Base-by-base conservation (phyloP, 2,329 filamentous ascomycete genomes). In the Fusarium sambucinum region DNA sequence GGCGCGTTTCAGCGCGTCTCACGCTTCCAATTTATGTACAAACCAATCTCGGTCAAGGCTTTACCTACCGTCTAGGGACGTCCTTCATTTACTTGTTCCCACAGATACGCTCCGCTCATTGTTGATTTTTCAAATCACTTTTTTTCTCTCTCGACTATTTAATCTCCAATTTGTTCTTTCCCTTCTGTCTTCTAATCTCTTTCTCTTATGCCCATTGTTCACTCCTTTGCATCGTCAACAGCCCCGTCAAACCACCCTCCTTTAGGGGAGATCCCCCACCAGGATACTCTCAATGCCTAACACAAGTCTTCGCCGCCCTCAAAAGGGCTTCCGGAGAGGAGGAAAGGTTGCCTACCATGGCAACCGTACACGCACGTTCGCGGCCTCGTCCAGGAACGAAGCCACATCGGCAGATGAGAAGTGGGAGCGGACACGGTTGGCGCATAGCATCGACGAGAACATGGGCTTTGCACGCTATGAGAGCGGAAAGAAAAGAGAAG, bases 381-480 rank as follows among this genome's bases (percentile, higher is more conserved):
- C 95, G 59, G 89, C 92, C 33, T 90, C 91, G 10, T 88, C 91
- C 42, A 88, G 91, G 57, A 89, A 89, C 55, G 96, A 99, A 83
- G 90, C 88, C 53, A 98, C 94, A 1, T 96, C 94, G 10, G 89
- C 93, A 74, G 93, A 97, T 84, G 96, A 99, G 80, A 96, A 93
- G 79, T 89, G 93, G 81, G 94, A 99, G 81, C 90, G 93, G 37
- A 91, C 90, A 46, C 89, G 89, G 57, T 87, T 97, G 52, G 93
- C 93, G 32, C 89, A 97, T 80, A 88, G 86, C 74, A 97, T 99
- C 77, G 96, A 99, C 82, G 96, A 98, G 82, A 86, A 87, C 66
- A 96, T 98, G 89, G 96, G 96, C 54, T 99, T 99, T 78, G 86
- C 90, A 33, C 91, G 95, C 51, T 97, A 94, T 77, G 96, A 99